These are phyloP conservation scores for Xylaria palmicola DNA, from an alignment of 495 filamentous ascomycete species.

Conservation along the genomic window DNA sequence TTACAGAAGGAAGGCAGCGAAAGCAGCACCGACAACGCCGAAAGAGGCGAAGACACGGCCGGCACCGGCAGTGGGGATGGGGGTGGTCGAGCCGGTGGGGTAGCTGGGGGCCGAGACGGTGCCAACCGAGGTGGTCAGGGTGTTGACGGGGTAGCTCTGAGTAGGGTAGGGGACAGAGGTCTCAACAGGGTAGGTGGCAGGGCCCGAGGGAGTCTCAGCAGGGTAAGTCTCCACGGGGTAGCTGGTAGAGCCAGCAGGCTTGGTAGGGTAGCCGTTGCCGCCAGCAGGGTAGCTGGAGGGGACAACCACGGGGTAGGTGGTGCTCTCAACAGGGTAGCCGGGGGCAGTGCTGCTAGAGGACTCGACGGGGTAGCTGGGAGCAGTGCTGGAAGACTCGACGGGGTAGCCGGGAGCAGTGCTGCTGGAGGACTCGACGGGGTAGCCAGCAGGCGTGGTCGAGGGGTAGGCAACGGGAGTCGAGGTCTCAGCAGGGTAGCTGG, in stretches of 20 bases:
- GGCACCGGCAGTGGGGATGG: conserved; percentile 15
- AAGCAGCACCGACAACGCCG: conserved; percentile 15
- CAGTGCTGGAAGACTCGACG: conserved; percentile 1
- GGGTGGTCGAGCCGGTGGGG: conserved; percentile 8
- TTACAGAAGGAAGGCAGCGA: conserved; percentile 16
- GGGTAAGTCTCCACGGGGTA: conserved; percentile 7
- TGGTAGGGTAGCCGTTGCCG: neutral
- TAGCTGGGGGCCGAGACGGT: conserved; percentile 11
- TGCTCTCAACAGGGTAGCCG: neutral
- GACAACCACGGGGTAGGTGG: neutral
- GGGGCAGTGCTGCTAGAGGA: neutral
- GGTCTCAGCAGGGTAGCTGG: conserved; percentile 1
- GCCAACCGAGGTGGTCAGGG: conserved; percentile 14
- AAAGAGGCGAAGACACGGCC: conserved; percentile 13
- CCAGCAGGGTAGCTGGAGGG: conserved; percentile 3
- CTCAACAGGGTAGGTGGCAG: neutral
- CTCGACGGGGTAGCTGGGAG: conserved; percentile 1
- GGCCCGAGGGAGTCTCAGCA: neutral
- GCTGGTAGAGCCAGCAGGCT: neutral
- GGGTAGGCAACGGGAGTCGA: neutral
- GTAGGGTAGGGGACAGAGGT: conserved; percentile 15
- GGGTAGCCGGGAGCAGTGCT: conserved; percentile 9
- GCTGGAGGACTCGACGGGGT: neutral
- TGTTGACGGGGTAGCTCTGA: conserved; percentile 15
- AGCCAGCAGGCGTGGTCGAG: neutral